Percentiles rank a stretch among this genome's conserved stretches.
These are phyloP conservation scores for Ligustrum vulgare DNA, from an alignment of 257 asterid species.

Conservation along the genomic window DNA sequence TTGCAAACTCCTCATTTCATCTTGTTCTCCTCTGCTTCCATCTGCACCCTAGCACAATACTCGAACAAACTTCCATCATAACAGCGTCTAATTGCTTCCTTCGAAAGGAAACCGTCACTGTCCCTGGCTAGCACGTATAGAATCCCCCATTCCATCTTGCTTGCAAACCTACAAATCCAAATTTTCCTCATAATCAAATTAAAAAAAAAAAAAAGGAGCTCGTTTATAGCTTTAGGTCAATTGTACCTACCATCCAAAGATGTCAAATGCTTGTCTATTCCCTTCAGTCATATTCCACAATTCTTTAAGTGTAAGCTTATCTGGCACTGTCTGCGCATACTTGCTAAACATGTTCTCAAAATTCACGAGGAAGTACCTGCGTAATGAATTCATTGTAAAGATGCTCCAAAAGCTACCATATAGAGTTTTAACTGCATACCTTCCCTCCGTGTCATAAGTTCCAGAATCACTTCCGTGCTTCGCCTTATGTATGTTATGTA, in stretches of 20 bases:
- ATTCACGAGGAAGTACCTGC: conserved; percentile 58
- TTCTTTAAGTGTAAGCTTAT: conserved; percentile 69
- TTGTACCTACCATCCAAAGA: conserved; percentile 45
- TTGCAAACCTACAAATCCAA: conserved; percentile 43
- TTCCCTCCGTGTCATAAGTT: conserved; percentile 79
- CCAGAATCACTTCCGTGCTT: conserved; percentile 84
- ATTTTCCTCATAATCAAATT: background rate
- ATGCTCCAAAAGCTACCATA: background rate
- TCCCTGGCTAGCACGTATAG: conserved; percentile 72
- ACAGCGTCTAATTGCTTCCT: conserved; percentile 81
- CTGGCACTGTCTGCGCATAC: conserved; percentile 55
- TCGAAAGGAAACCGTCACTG: conserved; percentile 68
- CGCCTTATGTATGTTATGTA: conserved; percentile 66
- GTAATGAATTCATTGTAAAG: background rate
- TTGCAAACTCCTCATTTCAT: conserved; percentile 23
- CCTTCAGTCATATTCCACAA: conserved; percentile 76
- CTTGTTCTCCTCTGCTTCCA: conserved; percentile 39
- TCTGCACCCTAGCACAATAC: conserved; percentile 65
- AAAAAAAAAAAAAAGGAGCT: too few species aligned
- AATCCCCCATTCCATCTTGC: conserved; percentile 65
- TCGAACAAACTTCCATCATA: conserved; percentile 87
- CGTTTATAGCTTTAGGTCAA: background rate
- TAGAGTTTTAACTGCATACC: conserved; percentile 34
- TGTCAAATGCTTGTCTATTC: conserved; percentile 55
- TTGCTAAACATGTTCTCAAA: conserved; percentile 88